phyloP scores from a whole-genome alignment of 176 grass and related monocot genomes.

The Cenchrus purpureus region DNA sequence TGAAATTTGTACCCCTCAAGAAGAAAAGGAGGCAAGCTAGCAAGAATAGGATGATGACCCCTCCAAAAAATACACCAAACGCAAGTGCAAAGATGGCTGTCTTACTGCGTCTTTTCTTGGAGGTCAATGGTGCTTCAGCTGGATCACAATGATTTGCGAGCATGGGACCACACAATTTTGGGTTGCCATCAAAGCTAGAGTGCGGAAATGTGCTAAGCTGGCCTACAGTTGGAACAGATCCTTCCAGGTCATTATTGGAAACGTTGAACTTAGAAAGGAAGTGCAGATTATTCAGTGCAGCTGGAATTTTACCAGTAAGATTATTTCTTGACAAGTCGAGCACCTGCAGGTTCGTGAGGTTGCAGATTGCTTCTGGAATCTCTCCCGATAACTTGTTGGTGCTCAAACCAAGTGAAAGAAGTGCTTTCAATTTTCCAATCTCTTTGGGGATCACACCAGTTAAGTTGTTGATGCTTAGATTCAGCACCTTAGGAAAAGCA shows the following conservation, averaged over 20 bases:
- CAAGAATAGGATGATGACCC: constrained; percentile 31
- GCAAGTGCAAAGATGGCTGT: constrained; percentile 30
- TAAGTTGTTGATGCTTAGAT: constrained; percentile 42
- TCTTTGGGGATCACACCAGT: constrained; percentile 35
- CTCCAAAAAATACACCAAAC: constrained; percentile 55
- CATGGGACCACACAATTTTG: constrained; percentile 52
- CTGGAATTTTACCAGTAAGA: constrained; percentile 49
- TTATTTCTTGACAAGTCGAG: constrained; percentile 55
- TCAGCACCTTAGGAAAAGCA: constrained; percentile 38
- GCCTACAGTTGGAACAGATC: constrained; percentile 43
- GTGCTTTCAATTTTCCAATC: constrained; percentile 48
- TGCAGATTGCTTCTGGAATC: constrained; percentile 27
- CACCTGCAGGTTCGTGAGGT: constrained; percentile 40
- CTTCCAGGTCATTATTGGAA: constrained; percentile 55
- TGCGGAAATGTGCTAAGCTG: constrained; percentile 53
- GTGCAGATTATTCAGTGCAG: constrained; percentile 36
- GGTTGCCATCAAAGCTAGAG: constrained; percentile 59
- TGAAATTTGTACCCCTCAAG: neutral
- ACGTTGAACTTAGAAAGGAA: constrained; percentile 57
- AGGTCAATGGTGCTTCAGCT: neutral
- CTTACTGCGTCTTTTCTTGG: constrained; percentile 23
- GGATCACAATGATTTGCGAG: constrained; percentile 35
- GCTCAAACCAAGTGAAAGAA: constrained; percentile 42
- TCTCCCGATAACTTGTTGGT: constrained; percentile 43
- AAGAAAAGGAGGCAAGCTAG: constrained; percentile 27